Evolutionary conservation across 352 stramenopile species (phyloP), one percentile per base, ranked within the genome.

Genomic region (Phytophthora sp.): DNA sequence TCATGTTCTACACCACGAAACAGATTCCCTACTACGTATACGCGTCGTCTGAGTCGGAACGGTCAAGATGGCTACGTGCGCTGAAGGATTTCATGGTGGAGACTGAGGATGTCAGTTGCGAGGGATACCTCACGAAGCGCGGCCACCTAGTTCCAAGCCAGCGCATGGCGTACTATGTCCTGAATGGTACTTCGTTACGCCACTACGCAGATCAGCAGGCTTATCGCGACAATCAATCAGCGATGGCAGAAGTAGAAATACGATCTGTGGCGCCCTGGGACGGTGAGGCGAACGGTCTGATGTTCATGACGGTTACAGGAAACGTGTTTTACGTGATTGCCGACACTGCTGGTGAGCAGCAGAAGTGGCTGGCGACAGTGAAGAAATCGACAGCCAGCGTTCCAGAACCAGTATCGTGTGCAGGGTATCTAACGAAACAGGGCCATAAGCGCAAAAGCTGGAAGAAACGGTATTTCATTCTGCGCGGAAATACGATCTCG

Each of bases 1-100:
- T 96, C 58, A 96, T 95, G 88, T 96, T 96, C 44, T 94, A 94
- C 69, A 96, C 88, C 21, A 86, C 78, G 30, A 95, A 96, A 67
- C 87, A 95, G 66, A 89, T 95, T 11, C 85, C 88, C 6, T 96
- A 95, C 66, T 96, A 95, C 44, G 88, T 96, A 32, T 96, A 95
- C 61, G 88, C 88, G 9, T 83, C 85, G 24, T 94, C 87, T 2
- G 88, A 95, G 41, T 64, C 59, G 4, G 87, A 96, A 56, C 74
- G 86, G 0, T 76, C 76, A 28, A 89, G 84, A 45, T 96, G 88
- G 88, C 54, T 96, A 38, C 82, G 87, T 44, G 88, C 87, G 32
- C 55, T 96, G 17, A 88, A 89, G 53, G 87, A 96, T 31, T 95
- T 91, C 57, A 90, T 89, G 67, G 83, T 93, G 15, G 85, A 94